Percentiles rank a stretch among this genome's conserved stretches.
Conservation (phyloP, 371 early-diverging fungal species). For the Rhizopus stolonifer region DNA sequence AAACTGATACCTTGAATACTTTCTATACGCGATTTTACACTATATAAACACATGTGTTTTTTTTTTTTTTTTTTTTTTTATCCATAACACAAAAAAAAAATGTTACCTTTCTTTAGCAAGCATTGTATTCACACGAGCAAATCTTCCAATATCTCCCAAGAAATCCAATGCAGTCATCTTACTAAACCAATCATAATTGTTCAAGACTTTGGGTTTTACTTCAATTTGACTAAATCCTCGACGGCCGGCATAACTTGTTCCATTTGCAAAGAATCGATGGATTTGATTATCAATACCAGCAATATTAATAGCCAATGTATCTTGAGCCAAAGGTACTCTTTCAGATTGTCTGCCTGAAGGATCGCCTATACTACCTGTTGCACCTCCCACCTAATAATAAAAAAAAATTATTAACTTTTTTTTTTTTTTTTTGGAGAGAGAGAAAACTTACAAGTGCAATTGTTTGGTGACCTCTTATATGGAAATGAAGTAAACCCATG, state of each 20-base stretch:
- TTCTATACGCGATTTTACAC: slow-evolving; percentile 76
- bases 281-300: slow-evolving; percentile 72
- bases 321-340: slow-evolving; percentile 62
- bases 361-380: slow-evolving; percentile 94
- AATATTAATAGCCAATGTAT: slow-evolving; percentile 64
- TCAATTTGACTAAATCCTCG: slow-evolving; percentile 35
- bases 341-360: slow-evolving; percentile 87
- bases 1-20: slow-evolving; percentile 89
- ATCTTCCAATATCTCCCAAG: slow-evolving; percentile 74
- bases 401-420: not conserved
- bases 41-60: slow-evolving; percentile 10
- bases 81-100: no score
- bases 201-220: slow-evolving; percentile 57
- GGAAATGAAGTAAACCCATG: slow-evolving; percentile 85
- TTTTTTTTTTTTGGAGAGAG: not conserved
- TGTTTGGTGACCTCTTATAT: slow-evolving; percentile 78
- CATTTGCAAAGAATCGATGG: slow-evolving; percentile 68
- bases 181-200: slow-evolving; percentile 84
- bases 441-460: slow-evolving; percentile 70
- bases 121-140: slow-evolving; percentile 84
- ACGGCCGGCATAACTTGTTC: slow-evolving; percentile 56
- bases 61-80: no score
- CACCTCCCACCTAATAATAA: slow-evolving; percentile 76
- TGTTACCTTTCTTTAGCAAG: slow-evolving; percentile 79
- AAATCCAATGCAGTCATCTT: slow-evolving; percentile 81